Conservation (phyloP, 2,329 filamentous ascomycete species). For the Monosporascus sp. region DNA sequence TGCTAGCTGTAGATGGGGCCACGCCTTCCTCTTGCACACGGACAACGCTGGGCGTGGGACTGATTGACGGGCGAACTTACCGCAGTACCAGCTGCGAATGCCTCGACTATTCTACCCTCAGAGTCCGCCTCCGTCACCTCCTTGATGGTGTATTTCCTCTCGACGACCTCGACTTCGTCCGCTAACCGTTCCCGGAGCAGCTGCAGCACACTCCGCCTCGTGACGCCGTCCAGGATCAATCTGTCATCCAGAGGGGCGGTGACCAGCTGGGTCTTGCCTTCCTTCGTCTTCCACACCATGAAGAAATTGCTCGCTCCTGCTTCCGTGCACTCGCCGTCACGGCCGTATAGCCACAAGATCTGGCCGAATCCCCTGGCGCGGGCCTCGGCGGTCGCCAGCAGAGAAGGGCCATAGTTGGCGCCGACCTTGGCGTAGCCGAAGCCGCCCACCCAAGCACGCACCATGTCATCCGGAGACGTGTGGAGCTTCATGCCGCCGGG, state of each 20-base stretch:
- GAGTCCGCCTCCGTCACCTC: slow-evolving; percentile 67
- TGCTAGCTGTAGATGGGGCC: no score
- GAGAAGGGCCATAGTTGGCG: slow-evolving; percentile 84
- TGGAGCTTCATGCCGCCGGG: slow-evolving; percentile 64
- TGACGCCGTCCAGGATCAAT: slow-evolving; percentile 84
- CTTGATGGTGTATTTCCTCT: slow-evolving; percentile 75
- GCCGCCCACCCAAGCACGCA: slow-evolving; percentile 88
- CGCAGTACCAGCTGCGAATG: slow-evolving; percentile 83
- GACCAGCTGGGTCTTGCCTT: slow-evolving; percentile 63
- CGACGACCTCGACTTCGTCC: slow-evolving; percentile 63
- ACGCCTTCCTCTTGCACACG: neutral
- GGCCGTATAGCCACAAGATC: slow-evolving; percentile 88
- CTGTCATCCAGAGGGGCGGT: slow-evolving; percentile 79
- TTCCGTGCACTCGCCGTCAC: slow-evolving; percentile 75
- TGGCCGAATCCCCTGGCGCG: slow-evolving; percentile 72
- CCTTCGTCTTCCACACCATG: slow-evolving; percentile 66
- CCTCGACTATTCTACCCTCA: slow-evolving; percentile 75
- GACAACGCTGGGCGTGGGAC: neutral
- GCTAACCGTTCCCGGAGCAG: slow-evolving; percentile 60
- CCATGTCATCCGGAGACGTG: slow-evolving; percentile 74
- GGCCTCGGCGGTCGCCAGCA: slow-evolving; percentile 75
- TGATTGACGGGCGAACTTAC: slow-evolving; percentile 41
- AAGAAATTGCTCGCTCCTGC: slow-evolving; percentile 93
- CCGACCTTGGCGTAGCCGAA: slow-evolving; percentile 91
- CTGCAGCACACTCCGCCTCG: slow-evolving; percentile 73